Evolutionary conservation across 2,329 filamentous ascomycete species (phyloP), one percentile per base, ranked within the genome.

Genomic region (Aspergillus sojae): DNA sequence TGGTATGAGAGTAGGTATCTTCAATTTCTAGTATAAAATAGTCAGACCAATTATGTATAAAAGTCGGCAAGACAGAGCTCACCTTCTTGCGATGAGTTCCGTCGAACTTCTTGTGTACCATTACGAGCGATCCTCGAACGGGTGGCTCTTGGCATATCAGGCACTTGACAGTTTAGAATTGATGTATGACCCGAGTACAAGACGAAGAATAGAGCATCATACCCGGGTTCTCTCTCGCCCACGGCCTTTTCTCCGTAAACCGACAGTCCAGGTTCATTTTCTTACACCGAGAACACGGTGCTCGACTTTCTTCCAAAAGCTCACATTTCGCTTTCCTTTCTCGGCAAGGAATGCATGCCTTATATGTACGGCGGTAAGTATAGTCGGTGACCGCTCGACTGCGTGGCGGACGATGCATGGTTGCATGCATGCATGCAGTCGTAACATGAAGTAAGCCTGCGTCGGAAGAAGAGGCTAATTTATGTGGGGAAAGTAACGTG

Each of bases 281-380:
- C 67, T 71, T 71, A 70, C 80, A 82, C 69, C 80, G 70, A 63
- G 77, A 72, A 64, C 80, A 81, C 36, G 78, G 70, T 61, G 11
- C 2, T 19, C 76, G 72, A 54, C 68, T 69, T 60, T 75, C 62
- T 10, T 74, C 74, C 10, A 69, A 74, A 10, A 78, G 68, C 43
- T 81, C 78, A 62, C 81, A 83, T 69, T 80, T 82, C 41, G 79
- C 78, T 67, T 82, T 83, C 30, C 79, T 71, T 61, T 78, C 75
- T 19, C 80, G 77, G 66, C 80, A 83, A 53, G 80, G 78, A 60
- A 80, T 78, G 68, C 81, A 83, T 21, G 81, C 81, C 68, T 83
- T 82, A 73, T 82, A 83, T 28, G 80, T 77, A 54, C 80, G 78
- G 66, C 81, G 78, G 65, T 80, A 82, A 55, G 79, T 77, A 55